Percentiles rank a stretch among this genome's conserved stretches.
These are phyloP conservation scores for Ustilaginoidea virens DNA, from an alignment of 2,329 filamentous ascomycete genomes.

Conservation along the genomic window DNA sequence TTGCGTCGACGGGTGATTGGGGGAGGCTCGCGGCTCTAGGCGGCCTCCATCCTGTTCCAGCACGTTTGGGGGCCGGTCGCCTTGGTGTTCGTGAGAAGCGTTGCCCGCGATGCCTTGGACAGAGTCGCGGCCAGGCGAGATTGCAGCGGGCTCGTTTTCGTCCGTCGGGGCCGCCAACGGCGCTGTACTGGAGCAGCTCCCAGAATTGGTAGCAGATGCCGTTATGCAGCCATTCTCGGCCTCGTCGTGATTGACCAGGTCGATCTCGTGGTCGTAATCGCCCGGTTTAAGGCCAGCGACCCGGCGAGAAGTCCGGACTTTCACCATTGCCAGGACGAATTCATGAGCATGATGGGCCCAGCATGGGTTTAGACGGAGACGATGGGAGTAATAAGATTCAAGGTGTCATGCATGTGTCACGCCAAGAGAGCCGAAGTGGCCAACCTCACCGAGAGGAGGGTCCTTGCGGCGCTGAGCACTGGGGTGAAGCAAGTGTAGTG, in stretches of 20 bases:
- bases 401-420: too few species aligned
- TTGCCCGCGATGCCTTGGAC: too few species aligned
- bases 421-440: not conserved
- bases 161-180: conserved; percentile 5
- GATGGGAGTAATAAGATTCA: too few species aligned
- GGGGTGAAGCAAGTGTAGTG: too few species aligned
- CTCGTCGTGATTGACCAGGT: conserved; percentile 42
- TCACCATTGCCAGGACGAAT: conserved; percentile 14
- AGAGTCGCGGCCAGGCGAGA: too few species aligned
- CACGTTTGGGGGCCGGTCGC: not conserved
- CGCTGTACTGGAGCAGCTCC: conserved; percentile 5
- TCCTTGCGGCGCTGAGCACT: too few species aligned
- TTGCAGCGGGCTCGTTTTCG: not conserved
- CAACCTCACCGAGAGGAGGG: too few species aligned
- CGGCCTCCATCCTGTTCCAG: conserved; percentile 2
- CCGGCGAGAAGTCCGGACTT: conserved; percentile 36
- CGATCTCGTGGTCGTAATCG: conserved; percentile 59
- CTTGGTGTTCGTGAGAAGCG: conserved; percentile 1
- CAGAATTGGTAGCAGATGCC: conserved; percentile 1
- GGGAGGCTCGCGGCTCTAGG: not conserved
- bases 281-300: conserved; percentile 36
- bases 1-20: conserved; percentile 10
- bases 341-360: conserved; percentile 8
- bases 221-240: not conserved
- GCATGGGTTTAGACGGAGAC: not conserved